Conservation (phyloP, 2,329 filamentous ascomycete genomes). For the Uncinocarpus reesii region DNA sequence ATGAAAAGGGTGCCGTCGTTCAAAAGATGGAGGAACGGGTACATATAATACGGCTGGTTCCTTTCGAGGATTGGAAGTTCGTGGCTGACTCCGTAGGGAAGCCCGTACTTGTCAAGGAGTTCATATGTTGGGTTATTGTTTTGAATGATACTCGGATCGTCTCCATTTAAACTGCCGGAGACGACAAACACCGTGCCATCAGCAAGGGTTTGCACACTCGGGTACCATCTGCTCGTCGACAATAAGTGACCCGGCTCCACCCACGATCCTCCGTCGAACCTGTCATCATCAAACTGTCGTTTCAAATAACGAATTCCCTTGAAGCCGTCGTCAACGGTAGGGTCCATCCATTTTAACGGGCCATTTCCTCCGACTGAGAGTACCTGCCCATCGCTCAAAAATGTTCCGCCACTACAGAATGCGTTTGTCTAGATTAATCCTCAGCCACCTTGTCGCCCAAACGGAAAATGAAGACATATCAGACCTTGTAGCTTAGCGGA, state of each 20-base stretch:
- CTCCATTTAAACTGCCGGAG: slow-evolving; percentile 50
- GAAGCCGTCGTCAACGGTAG: slow-evolving; percentile 51
- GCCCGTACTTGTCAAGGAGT: slow-evolving; percentile 43
- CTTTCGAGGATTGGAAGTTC: slow-evolving; percentile 45
- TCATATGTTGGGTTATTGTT: slow-evolving; percentile 58
- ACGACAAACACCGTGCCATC: slow-evolving; percentile 51
- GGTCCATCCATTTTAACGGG: slow-evolving; percentile 46
- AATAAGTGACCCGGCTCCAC: slow-evolving; percentile 47
- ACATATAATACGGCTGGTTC: slow-evolving; percentile 56
- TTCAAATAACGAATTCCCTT: slow-evolving; percentile 47
- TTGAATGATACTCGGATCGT: slow-evolving; percentile 43
- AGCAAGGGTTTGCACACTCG: slow-evolving; percentile 48
- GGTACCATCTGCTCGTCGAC: slow-evolving; percentile 49
- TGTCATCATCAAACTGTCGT: slow-evolving; percentile 37
- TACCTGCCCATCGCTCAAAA: slow-evolving; percentile 48
- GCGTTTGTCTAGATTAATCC: slow-evolving; percentile 41
- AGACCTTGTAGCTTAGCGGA: slow-evolving; percentile 39
- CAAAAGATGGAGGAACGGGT: slow-evolving; percentile 52
- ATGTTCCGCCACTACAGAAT: slow-evolving; percentile 51
- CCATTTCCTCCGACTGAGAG: slow-evolving; percentile 50
- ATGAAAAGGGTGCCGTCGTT: slow-evolving; percentile 48
- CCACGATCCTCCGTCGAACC: slow-evolving; percentile 44
- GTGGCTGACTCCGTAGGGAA: slow-evolving; percentile 40
- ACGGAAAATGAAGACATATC: neutral
- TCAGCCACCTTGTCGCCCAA: neutral